Evolutionary conservation across 2,329 filamentous ascomycete species (phyloP).

Genomic region (Nemania diffusa): DNA sequence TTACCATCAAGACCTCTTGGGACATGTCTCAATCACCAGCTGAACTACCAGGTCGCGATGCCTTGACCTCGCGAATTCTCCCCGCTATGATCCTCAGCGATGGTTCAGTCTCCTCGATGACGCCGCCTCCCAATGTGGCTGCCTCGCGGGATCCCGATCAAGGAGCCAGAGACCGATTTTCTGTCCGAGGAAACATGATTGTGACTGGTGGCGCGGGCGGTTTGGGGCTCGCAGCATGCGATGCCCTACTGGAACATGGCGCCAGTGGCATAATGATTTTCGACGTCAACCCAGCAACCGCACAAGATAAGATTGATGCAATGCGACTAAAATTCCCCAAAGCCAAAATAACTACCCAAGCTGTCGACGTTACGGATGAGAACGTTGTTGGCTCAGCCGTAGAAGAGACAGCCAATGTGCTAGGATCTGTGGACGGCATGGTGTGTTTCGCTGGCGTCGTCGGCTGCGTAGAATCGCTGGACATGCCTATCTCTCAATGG

Average conservation of each 20-base stretch:
- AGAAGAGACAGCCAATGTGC: neutral
- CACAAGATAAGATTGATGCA: constrained; percentile 20
- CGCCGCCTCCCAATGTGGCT: constrained; percentile 15
- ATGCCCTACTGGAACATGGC: constrained; percentile 27
- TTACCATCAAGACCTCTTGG: neutral
- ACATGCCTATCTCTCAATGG: constrained; percentile 29
- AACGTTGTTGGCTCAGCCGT: constrained; percentile 15
- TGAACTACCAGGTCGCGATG: constrained; percentile 16
- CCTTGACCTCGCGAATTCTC: constrained; percentile 3
- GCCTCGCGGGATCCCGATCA: constrained; percentile 4
- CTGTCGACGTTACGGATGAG: constrained; percentile 24
- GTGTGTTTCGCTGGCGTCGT: constrained; percentile 28
- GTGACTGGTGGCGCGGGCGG: constrained; percentile 17
- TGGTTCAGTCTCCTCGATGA: constrained; percentile 24
- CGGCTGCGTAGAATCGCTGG: constrained; percentile 22
- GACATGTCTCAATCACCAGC: constrained; percentile 9
- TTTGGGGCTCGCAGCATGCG: constrained; percentile 16
- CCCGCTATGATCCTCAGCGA: constrained; percentile 24
- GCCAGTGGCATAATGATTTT: constrained; percentile 25
- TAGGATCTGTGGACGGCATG: constrained; percentile 26
- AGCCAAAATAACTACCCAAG: constrained; percentile 11
- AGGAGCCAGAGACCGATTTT: constrained; percentile 15
- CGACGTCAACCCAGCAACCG: constrained; percentile 18
- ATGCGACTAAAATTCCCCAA: constrained; percentile 16
- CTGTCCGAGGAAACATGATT: constrained; percentile 19